Evolutionary conservation across 768 basidiomycete genomes (phyloP).

Genomic region (Melanogaster broomeanus): DNA sequence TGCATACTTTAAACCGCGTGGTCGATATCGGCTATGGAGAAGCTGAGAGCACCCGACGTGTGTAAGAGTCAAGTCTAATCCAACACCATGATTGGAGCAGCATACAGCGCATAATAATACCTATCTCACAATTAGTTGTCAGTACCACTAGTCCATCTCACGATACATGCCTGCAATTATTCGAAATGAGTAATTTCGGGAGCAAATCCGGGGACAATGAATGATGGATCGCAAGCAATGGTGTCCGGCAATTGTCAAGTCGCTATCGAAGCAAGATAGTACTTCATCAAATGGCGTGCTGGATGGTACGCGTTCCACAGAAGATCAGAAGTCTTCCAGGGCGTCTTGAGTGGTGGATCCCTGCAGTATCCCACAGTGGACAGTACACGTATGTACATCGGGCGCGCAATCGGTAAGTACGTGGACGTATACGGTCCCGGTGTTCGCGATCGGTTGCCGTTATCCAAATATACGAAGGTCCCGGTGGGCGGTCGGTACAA

Average conservation of each 20-base stretch:
- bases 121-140: neutral
- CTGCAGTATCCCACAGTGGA: too few species aligned
- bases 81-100: neutral
- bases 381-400: too few species aligned
- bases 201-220: neutral
- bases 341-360: too few species aligned
- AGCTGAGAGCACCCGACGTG: neutral
- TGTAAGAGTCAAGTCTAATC: constrained; percentile 10
- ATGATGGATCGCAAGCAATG: neutral
- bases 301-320: too few species aligned
- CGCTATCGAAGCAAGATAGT: neutral
- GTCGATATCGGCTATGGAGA: neutral
- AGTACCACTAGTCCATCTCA: neutral
- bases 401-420: too few species aligned
- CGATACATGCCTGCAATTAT: neutral
- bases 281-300: neutral
- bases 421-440: too few species aligned
- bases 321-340: too few species aligned
- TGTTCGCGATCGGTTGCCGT: too few species aligned
- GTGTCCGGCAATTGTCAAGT: neutral
- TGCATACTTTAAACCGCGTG: constrained; percentile 10
- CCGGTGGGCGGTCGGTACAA: too few species aligned
- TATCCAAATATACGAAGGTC: too few species aligned
- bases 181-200: too few species aligned
- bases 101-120: too few species aligned